Evolutionary conservation across 805 yeast species (phyloP), one percentile per base, ranked within the genome.

Genomic region (Ogataea methylovora): DNA sequence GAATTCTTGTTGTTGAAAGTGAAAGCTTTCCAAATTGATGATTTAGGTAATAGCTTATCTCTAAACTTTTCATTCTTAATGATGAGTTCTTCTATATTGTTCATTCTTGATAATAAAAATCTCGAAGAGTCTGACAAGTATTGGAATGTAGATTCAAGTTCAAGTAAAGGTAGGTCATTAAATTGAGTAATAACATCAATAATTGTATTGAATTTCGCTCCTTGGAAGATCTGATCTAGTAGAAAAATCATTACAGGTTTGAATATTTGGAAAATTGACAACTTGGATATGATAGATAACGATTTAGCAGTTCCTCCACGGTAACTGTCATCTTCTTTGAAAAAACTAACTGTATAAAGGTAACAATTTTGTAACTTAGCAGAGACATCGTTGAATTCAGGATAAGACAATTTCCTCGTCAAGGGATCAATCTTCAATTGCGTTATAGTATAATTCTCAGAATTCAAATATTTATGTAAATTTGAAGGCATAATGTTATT

Each of bases 381-480:
- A 21, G 34, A 36, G 8, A 34, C 32, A 8, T 28, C 24, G 13
- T 34, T 24, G 12, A 38, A 44, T n/a, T 37, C 38, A 4, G 41
- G 19, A 34, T 43, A 45, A 24, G 42, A 36, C 17, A 54, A 30
- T 11, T 37, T 19, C 2, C 49, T 45, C 4, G 49, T 29, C 5
- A 29, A 19, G 2, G 34, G 21, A 30, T 52, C 45, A 4, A 52
- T 42, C 51, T 67, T 76, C 9, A 80, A 50, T 12, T 78, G 63
- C 41, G 78, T 71, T 7, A 71, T 49, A 0, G 84, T 76, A 42
- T 63, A 76, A 48, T 78, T 80, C 36, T 76, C 77, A n/a, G 58
- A 65, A 29, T 72, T 58, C 29, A 69, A 63, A 16, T 44, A 50
- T 31, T 60, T 60, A 25, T 56, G 59, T 43, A 79, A 79, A 30